These are phyloP conservation scores for Papiliotrema laurentii DNA, from an alignment of 1,284 basidiomycete species.

Conservation along the genomic window DNA sequence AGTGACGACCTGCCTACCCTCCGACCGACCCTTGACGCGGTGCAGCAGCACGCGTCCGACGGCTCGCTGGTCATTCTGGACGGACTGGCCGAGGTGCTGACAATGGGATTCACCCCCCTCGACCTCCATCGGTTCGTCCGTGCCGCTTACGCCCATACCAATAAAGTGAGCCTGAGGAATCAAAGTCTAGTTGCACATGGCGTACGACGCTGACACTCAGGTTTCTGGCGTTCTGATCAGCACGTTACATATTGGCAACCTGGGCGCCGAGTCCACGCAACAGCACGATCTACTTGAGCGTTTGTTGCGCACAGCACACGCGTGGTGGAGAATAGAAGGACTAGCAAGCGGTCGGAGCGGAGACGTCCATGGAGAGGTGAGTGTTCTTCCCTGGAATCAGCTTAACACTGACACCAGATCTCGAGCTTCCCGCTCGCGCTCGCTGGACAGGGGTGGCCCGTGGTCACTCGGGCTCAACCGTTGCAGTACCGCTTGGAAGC, in stretches of 20 bases:
- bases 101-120: slow-evolving; percentile 24
- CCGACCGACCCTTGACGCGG: slow-evolving; percentile 21
- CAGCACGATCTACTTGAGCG: slow-evolving; percentile 27
- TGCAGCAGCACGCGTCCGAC: background rate
- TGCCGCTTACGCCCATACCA: slow-evolving; percentile 16
- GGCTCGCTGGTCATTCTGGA: slow-evolving; percentile 36
- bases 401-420: slow-evolving; percentile 15
- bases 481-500: slow-evolving; percentile 46
- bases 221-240: slow-evolving; percentile 20
- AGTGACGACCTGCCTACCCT: slow-evolving; percentile 15
- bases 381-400: slow-evolving; percentile 4
- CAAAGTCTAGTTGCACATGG: background rate
- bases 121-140: slow-evolving; percentile 35
- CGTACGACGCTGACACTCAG: too few relatives aligned
- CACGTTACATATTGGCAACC: slow-evolving; percentile 34
- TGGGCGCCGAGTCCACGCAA: slow-evolving; percentile 15
- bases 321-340: slow-evolving; percentile 43
- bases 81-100: slow-evolving; percentile 33
- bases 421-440: slow-evolving; percentile 24
- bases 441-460: slow-evolving; percentile 4
- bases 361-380: slow-evolving; percentile 45
- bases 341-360: slow-evolving; percentile 39
- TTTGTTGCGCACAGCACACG: slow-evolving; percentile 23
- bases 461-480: slow-evolving; percentile 23
- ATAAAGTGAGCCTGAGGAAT: slow-evolving; percentile 12